These are phyloP conservation scores for Scutellaria baicalensis DNA, from an alignment of 257 asterid species.

Conservation along the genomic window DNA sequence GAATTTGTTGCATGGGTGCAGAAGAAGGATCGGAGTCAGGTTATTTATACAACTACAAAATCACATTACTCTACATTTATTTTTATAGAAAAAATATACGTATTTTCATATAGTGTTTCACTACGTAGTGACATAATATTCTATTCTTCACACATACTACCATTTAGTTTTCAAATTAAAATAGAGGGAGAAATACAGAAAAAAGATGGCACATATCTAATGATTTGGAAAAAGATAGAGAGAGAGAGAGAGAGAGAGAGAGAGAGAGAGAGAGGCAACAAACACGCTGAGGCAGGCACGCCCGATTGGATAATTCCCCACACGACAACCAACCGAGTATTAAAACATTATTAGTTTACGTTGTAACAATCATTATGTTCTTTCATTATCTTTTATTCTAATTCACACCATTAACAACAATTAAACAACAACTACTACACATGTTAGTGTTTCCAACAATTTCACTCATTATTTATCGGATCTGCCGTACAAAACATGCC, in stretches of 20 bases:
- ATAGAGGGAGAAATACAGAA: neutral
- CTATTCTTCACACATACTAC: neutral
- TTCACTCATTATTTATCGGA: conserved; percentile 18
- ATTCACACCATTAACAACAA: conserved; percentile 3
- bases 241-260: neutral
- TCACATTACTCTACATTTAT: no score
- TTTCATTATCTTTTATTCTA: neutral
- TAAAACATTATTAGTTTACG: neutral
- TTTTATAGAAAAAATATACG: no score
- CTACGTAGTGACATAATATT: no score
- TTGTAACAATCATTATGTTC: conserved; percentile 28
- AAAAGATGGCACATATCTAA: no score
- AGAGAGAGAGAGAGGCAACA: no score
- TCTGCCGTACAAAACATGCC: conserved; percentile 26
- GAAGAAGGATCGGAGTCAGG: no score
- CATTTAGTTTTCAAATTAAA: neutral
- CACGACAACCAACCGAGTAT: no score
- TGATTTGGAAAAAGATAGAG: neutral
- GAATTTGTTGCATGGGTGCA: no score
- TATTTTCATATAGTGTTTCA: no score
- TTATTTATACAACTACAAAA: no score
- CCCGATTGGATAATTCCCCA: conserved; percentile 7
- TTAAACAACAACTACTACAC: neutral
- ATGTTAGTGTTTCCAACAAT: conserved; percentile 19
- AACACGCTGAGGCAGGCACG: conserved; percentile 37